phyloP scores from a whole-genome alignment of 441 rosid species.

The Sinapis alba region DNA sequence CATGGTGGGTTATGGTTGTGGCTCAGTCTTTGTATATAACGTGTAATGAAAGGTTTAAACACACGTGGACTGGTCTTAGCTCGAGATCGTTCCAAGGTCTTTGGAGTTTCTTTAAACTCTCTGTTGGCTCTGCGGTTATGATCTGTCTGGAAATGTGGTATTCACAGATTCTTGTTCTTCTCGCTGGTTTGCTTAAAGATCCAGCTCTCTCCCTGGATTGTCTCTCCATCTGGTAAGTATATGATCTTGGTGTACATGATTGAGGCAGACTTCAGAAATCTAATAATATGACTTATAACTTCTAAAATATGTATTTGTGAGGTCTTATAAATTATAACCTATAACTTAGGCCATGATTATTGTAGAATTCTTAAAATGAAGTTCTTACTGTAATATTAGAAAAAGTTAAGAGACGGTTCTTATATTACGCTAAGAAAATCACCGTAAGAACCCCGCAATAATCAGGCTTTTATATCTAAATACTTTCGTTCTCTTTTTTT shows the following conservation, averaged over 20 bases:
- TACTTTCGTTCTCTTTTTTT: background rate
- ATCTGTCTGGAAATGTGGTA: conserved; percentile 15
- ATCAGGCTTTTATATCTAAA: background rate
- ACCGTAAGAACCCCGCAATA: too few species aligned
- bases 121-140: conserved; percentile 1
- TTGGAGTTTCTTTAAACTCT: conserved; percentile 7
- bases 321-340: background rate
- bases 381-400: too few species aligned
- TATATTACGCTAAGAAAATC: too few species aligned
- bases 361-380: too few species aligned
- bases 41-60: background rate
- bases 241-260: background rate
- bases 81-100: conserved; percentile 9
- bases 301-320: background rate
- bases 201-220: conserved; percentile 7
- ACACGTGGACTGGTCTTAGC: conserved; percentile 17
- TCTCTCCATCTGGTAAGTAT: conserved; percentile 10
- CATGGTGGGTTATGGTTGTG: conserved; percentile 2
- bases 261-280: background rate
- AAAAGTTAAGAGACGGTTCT: too few species aligned
- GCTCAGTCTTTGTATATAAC: conserved; percentile 4
- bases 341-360: too few species aligned
- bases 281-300: background rate
- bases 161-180: conserved; percentile 8
- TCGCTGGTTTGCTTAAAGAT: background rate